phyloP scores from a whole-genome alignment of 2,329 filamentous ascomycete species.

The Blastomyces gilchristii region DNA sequence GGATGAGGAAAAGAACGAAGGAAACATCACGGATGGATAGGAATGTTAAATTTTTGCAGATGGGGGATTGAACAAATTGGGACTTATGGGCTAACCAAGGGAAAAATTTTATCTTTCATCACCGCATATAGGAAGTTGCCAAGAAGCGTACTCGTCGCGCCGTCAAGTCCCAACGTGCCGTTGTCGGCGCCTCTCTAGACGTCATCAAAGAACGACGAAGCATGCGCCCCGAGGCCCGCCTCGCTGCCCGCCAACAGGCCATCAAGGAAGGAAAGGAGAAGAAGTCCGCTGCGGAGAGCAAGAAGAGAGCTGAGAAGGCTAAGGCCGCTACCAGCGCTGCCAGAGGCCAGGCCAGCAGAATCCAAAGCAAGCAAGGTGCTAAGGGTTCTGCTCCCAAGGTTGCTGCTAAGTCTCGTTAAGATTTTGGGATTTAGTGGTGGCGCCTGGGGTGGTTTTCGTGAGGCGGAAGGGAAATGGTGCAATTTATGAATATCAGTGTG shows the following conservation, averaged over 20 bases:
- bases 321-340: constrained; percentile 67
- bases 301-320: constrained; percentile 99
- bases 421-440: constrained; percentile 23
- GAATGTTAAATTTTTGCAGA: neutral
- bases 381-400: constrained; percentile 85
- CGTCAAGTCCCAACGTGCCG: constrained; percentile 97
- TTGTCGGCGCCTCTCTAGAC: constrained; percentile 98
- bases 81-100: constrained; percentile 5
- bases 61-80: constrained; percentile 7
- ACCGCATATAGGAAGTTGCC: constrained; percentile 73
- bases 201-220: constrained; percentile 98
- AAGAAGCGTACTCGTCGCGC: constrained; percentile 99
- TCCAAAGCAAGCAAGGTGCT: constrained; percentile 92
- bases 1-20: neutral
- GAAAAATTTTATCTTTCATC: constrained; percentile 11
- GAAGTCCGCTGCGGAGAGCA: constrained; percentile 75
- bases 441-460: neutral
- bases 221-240: constrained; percentile 89
- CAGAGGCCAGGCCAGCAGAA: constrained; percentile 68
- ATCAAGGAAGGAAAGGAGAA: constrained; percentile 99
- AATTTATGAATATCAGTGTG: constrained; percentile 5
- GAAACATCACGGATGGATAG: neutral
- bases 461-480: neutral
- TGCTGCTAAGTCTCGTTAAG: constrained; percentile 71
- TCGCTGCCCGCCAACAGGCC: constrained; percentile 76